A percentile compares a stretch with the other conserved stretches of the same genome.
Evolutionary conservation across 2,329 filamentous ascomycete genomes (phyloP).

Genomic region (Tolypocladium amazonense): DNA sequence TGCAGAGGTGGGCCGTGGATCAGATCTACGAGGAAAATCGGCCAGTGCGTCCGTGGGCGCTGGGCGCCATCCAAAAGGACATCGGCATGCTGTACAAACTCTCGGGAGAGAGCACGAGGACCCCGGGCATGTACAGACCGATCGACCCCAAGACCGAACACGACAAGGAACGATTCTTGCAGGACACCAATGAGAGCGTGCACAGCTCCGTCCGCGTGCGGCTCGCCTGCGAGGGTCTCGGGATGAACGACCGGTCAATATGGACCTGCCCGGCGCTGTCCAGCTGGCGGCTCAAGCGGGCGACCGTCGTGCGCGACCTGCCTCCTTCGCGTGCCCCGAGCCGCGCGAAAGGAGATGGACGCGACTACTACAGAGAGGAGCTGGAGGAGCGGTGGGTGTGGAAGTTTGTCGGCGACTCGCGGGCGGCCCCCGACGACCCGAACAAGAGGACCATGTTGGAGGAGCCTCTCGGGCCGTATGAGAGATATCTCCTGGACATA

Average conservation of each 20-base stretch:
- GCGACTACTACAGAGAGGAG: constrained; percentile 12
- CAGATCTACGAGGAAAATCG: constrained; percentile 34
- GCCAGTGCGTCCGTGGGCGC: constrained; percentile 37
- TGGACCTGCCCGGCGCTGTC: constrained; percentile 36
- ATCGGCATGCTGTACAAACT: constrained; percentile 31
- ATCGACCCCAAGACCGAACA: constrained; percentile 28
- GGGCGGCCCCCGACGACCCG: constrained; percentile 27
- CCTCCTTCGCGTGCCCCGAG: neutral
- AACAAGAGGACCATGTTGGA: constrained; percentile 35
- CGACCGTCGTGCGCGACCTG: constrained; percentile 3
- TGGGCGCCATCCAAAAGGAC: constrained; percentile 31
- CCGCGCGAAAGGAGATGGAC: neutral
- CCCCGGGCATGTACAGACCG: constrained; percentile 37
- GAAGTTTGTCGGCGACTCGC: constrained; percentile 38
- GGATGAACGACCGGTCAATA: constrained; percentile 33
- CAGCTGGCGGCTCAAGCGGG: constrained; percentile 32
- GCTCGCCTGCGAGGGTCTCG: constrained; percentile 37
- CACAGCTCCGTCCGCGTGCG: constrained; percentile 45
- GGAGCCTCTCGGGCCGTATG: constrained; percentile 42
- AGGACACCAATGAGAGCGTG: constrained; percentile 43
- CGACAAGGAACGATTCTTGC: constrained; percentile 26
- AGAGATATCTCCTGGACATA: constrained; percentile 35
- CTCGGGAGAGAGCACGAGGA: constrained; percentile 29
- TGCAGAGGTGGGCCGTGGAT: constrained; percentile 33
- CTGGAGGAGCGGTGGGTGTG: constrained; percentile 37